Conservation (phyloP, 108 stramenopile genomes). For the Nannochloropsis gaditana region DNA sequence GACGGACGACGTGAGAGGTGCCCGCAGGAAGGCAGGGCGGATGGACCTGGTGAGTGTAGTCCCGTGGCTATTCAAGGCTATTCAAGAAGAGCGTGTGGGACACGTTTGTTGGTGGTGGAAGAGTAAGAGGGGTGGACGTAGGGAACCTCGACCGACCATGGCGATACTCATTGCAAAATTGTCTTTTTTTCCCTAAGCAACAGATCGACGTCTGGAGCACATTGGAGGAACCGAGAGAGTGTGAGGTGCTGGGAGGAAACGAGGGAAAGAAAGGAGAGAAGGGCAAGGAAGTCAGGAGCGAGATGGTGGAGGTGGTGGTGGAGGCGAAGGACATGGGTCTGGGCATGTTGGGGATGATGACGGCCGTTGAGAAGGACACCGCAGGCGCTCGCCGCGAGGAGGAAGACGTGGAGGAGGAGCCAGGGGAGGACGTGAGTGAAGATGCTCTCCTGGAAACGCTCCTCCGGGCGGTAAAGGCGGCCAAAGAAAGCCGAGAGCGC, state of each 20-base stretch:
- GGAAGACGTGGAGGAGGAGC: not conserved
- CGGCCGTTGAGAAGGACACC: not conserved
- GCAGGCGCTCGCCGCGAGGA: not conserved
- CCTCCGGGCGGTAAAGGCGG: not conserved
- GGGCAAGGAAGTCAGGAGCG: not conserved
- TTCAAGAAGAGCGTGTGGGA: no score
- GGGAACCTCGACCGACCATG: no score
- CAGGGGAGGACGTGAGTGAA: not conserved
- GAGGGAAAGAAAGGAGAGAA: not conserved
- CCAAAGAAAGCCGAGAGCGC: not conserved
- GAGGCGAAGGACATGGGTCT: not conserved
- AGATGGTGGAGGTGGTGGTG: not conserved
- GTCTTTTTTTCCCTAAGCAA: no score
- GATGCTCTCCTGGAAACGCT: not conserved
- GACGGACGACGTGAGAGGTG: not conserved
- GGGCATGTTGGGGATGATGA: constrained; percentile 17
- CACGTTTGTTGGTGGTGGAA: no score
- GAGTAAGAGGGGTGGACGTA: no score
- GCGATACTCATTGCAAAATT: no score
- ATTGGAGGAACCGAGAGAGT: no score
- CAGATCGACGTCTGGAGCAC: no score
- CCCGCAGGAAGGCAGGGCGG: constrained; percentile 10
- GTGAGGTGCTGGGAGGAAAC: no score
- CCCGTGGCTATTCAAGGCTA: no score
- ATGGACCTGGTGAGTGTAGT: not conserved